Conservation (phyloP, 2,329 filamentous ascomycete genomes). For the Botryosphaeria dothidea region DNA sequence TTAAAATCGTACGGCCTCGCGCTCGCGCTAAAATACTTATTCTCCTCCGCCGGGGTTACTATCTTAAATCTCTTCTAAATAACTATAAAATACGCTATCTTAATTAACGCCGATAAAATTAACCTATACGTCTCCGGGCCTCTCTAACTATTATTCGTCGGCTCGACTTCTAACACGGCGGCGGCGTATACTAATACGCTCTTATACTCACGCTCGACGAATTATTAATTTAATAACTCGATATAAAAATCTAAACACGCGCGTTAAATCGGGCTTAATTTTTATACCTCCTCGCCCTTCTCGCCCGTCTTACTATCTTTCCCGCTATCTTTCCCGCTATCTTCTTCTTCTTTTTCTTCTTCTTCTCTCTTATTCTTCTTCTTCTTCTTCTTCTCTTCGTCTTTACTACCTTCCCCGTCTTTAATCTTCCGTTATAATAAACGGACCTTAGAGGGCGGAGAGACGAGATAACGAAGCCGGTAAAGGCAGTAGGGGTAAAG, state of each 20-base stretch:
- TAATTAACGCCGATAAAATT: slow-evolving; percentile 15
- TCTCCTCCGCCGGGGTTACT: background rate
- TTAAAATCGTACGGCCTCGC: background rate
- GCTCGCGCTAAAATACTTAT: background rate
- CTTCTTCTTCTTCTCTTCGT: background rate
- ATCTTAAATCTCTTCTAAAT: slow-evolving; percentile 24
- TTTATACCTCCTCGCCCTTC: background rate
- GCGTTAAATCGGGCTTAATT: slow-evolving; percentile 18
- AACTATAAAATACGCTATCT: slow-evolving; percentile 25
- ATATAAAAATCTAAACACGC: slow-evolving; percentile 20
- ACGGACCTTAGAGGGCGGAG: no score
- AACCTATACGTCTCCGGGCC: slow-evolving; percentile 24
- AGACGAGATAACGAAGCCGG: no score
- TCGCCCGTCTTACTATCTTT: no score
- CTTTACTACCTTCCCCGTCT: background rate
- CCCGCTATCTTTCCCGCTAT: background rate
- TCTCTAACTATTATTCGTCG: slow-evolving; percentile 19
- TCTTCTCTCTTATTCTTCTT: no score
- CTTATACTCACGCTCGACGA: slow-evolving; percentile 22
- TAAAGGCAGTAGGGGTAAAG: no score
- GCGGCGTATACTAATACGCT: slow-evolving; percentile 25
- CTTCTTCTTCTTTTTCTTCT: background rate
- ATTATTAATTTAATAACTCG: background rate
- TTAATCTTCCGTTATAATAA: no score
- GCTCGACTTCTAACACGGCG: slow-evolving; percentile 25